Base-by-base conservation (phyloP, 108 stramenopile genomes). In the Conticribra weissflogii region DNA sequence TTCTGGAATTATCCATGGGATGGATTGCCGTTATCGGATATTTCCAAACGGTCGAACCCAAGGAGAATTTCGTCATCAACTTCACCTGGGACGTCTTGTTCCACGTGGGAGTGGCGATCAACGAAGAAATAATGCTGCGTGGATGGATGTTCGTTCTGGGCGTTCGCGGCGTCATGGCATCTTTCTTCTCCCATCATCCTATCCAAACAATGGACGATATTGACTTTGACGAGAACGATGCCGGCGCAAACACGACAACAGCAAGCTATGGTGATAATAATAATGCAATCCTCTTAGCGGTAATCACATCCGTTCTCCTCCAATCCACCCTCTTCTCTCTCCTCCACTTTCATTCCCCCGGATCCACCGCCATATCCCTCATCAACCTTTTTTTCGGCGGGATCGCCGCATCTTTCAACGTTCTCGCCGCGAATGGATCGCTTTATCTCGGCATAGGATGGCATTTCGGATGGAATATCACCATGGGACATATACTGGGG, bases 391-490 rank as follows among this genome's bases (percentile, higher is more conserved):
- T 78, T 59, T 2, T 78, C 3, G 77, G 77, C 28, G 77, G 77
- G 4, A 47, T 67, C 23, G 71, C 68, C 16, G 77, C 77, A 44
- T 48, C 77, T 7, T 54, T 57, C 1, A 78, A 78, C 59, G 71
- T 78, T 22, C 21, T 79, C 41, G 61, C 66, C 22, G 25, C 72
- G 22, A 59, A 59, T 47, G 72, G 78, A 23, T 56, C 63, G 0
- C 24, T 79, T n/a, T 79, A 66, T 60, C 34, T 73, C 4, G 68
- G 69, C 15, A 56, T 79, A 21, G 78, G 78, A 2, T 74, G 72
- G 78, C 78, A 79, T 51, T 79, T 79, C 34, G 78, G 78, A 0
- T 79, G 78, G 78, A 79, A 79, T 32, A 79, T 74, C 24, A 45
- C 55, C 27, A 79, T 79, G 78, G 78, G 72, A 0, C 66, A 79